These are phyloP conservation scores for Psilocybe cubensis DNA, from an alignment of 768 basidiomycete genomes.

Conservation along the genomic window DNA sequence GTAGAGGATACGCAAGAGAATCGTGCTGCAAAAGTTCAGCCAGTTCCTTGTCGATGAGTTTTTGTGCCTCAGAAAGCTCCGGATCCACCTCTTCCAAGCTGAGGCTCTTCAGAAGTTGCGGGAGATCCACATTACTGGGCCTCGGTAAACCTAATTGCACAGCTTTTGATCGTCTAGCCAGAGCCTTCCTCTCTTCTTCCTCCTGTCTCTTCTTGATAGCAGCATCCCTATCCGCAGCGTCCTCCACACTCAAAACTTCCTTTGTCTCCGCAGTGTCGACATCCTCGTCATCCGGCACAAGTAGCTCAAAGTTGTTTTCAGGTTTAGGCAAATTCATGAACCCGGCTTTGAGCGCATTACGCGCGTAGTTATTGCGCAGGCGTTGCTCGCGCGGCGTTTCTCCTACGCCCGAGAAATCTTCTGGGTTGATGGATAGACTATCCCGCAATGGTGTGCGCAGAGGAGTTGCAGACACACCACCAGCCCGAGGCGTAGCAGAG, in stretches of 20 bases:
- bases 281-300: constrained; percentile 88
- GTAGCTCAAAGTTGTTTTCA: constrained; percentile 96
- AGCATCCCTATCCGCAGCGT: constrained; percentile 92
- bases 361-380: constrained; percentile 61
- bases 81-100: constrained; percentile 43
- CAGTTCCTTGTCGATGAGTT: constrained; percentile 78
- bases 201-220: constrained; percentile 64
- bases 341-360: constrained; percentile 77
- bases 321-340: constrained; percentile 89
- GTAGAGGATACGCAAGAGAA: constrained; percentile 82
- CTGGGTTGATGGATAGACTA: constrained; percentile 86
- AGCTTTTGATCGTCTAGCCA: constrained; percentile 82
- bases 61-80: constrained; percentile 52
- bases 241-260: constrained; percentile 64
- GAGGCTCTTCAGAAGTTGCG: constrained; percentile 63
- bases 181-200: constrained; percentile 75
- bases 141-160: constrained; percentile 87
- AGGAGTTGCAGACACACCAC: constrained; percentile 68
- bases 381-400: constrained; percentile 82
- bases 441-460: constrained; percentile 95
- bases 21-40: constrained; percentile 85
- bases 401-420: constrained; percentile 54
- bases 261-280: constrained; percentile 48
- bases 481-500: constrained; percentile 57
- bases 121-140: constrained; percentile 81